Evolutionary conservation across 495 filamentous ascomycete species (phyloP), one percentile per base, ranked within the genome.

Genomic region (Pseudevernia furfuracea): DNA sequence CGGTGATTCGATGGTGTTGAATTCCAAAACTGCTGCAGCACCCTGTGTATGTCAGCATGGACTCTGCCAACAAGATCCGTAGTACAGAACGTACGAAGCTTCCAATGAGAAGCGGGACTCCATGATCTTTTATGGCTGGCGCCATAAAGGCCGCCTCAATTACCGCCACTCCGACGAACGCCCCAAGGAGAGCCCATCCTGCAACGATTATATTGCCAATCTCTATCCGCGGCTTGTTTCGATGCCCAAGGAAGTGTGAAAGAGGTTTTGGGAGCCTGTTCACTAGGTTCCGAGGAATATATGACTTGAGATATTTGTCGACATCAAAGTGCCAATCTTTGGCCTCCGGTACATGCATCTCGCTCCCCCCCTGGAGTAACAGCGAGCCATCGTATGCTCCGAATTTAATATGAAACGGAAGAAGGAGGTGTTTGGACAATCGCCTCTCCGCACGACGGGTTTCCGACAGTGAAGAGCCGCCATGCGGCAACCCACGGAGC

Each of bases 1-100:
- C 15, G 91, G 91, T 0, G 90, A 91, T n/a, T 87, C 82, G 69
- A 94, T 87, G 57, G 83, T 79, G 60, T 84, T 82, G 74, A 88
- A 92, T 68, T 88, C 78, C 59, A 93, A 79, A 19, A 91, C 85
- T n/a, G 89, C 88, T 8, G 88, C 85, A 6, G 89, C 89, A 59
- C 89, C 89, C 89, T 89, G 60, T 1, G 0, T 30, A n/a, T 36
- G 0, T 58, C 32, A 53, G 34, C 23, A n/a, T 23, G n/a, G 17
- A 19, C 14, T 14, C 10, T 4, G 12, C 14, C 10, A 25, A 7
- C 32, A 11, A 25, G n/a, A 32, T 32, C 2, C 48, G 32, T 1
- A 6, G 6, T 10, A 11, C 15, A 34, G 8, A 12, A 46, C 46
- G n/a, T 62, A 69, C 68, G 58, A 67, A 65, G 44, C 65, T 67